These are phyloP conservation scores for Plantago coronopus DNA, from an alignment of 305 asterid species.

Conservation along the genomic window DNA sequence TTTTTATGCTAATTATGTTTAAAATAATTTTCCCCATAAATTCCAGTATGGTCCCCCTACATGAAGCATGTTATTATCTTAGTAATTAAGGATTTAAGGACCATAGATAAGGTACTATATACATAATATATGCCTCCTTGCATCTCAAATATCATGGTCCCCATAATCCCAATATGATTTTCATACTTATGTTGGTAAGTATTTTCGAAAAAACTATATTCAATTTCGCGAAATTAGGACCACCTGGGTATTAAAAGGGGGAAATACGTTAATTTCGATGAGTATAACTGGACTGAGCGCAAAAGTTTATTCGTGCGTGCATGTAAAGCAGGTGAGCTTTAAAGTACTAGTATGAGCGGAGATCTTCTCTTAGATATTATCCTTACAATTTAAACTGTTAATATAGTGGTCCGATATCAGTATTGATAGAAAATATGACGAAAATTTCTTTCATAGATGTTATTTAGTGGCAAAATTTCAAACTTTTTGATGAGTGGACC, in stretches of 20 bases:
- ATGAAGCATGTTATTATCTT: background rate
- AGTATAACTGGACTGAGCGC: too few relatives aligned
- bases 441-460: too few relatives aligned
- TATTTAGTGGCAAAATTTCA: too few relatives aligned
- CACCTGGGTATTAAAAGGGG: background rate
- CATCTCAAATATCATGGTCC: constrained; percentile 5
- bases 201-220: background rate
- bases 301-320: too few relatives aligned
- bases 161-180: background rate
- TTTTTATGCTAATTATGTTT: background rate
- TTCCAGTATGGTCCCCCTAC: constrained; percentile 5
- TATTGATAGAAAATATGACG: too few relatives aligned
- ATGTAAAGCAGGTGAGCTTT: too few relatives aligned
- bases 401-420: too few relatives aligned
- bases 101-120: background rate
- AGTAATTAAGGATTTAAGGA: background rate
- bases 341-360: too few relatives aligned
- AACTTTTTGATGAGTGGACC: too few relatives aligned
- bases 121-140: background rate
- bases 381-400: too few relatives aligned
- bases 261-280: background rate
- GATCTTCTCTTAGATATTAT: too few relatives aligned
- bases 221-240: background rate
- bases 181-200: background rate
- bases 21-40: background rate